A percentile compares a stretch with the other conserved stretches of the same genome.
Conservation (phyloP, 2,329 filamentous ascomycete species). For the Tolypocladium tropicale region DNA sequence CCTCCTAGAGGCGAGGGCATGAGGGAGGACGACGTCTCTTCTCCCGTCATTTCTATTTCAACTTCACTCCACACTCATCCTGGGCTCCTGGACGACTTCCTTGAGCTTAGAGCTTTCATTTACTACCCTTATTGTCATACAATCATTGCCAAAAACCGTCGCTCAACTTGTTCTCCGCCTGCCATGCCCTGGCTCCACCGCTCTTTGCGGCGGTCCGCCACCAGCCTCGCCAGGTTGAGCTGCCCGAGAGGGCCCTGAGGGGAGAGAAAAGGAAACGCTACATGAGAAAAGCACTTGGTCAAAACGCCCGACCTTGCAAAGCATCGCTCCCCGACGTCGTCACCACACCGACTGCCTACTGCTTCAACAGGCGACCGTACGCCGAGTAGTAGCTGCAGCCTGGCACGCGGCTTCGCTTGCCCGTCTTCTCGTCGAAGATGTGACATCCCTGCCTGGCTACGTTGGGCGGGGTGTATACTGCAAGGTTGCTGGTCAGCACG, state of each 20-base stretch:
- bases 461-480: slow-evolving; percentile 80
- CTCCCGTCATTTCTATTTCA: slow-evolving; percentile 6
- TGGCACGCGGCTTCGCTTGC: slow-evolving; percentile 59
- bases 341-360: slow-evolving; percentile 12
- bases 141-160: slow-evolving; percentile 3
- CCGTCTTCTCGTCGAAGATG: slow-evolving; percentile 69
- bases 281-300: neutral
- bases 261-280: slow-evolving; percentile 3
- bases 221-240: neutral
- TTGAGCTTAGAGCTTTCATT: slow-evolving; percentile 9
- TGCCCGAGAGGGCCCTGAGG: neutral
- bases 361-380: slow-evolving; percentile 39
- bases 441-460: slow-evolving; percentile 74
- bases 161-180: neutral
- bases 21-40: slow-evolving; percentile 9
- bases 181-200: slow-evolving; percentile 1
- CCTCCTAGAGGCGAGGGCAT: slow-evolving; percentile 9
- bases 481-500: slow-evolving; percentile 17
- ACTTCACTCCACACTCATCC: slow-evolving; percentile 8
- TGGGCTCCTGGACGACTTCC: slow-evolving; percentile 1
- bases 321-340: neutral
- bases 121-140: slow-evolving; percentile 8
- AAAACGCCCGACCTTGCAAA: neutral
- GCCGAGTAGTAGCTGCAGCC: slow-evolving; percentile 64
- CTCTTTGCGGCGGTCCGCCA: neutral